Base-by-base conservation (phyloP, 768 basidiomycete genomes). In the Suillus subaureus region DNA sequence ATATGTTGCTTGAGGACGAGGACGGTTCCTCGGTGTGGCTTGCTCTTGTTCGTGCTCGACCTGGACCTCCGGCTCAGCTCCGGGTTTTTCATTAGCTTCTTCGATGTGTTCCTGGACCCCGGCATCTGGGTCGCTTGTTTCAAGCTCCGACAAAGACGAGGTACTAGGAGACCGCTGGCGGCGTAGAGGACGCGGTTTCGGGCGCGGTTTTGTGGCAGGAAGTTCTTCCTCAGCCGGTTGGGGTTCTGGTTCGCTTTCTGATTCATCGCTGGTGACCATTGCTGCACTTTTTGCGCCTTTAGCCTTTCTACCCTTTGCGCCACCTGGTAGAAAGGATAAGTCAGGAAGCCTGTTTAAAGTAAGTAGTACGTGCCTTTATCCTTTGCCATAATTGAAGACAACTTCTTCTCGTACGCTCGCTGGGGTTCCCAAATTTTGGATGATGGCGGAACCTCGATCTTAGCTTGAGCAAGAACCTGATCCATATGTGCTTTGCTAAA, bases 341-440 rank as follows among this genome's bases (percentile, higher is more conserved):
- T 61, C 43, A 21, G 15, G 21, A 21, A 23, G 26, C 68, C 55
- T 57, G 40, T 35, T 23, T 26, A 43, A 28, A 56, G 54, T 33
- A 51, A 1, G 60, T 15, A n/a, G 52, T 45, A 35, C 62, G 81
- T 64, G 90, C 92, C 82, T 82, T 92, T 91, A 68, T 94, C 94
- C 72, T 92, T 94, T 3, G 87, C 77, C 83, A 93, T 89, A 28
- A 88, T 84, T 3, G 83, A 79, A 16, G 83, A 74, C 16, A 99
- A 80, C 47, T 88, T 85, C 74, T 93, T 96, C 75, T 97, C 95
- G 73, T 97, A 99, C 0, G 87, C 87, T 43, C 92, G 83, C 58
- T 91, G 85, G 0, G 92, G 86, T 65, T 98, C 97, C 95, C 96
- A 98, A 35, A 79, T 73, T 74, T 92, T 93, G n/a, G 87, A 83